Evolutionary conservation across 495 filamentous ascomycete genomes (phyloP), one percentile per base, ranked within the genome.

Genomic region (Hypoxylon trugodes): DNA sequence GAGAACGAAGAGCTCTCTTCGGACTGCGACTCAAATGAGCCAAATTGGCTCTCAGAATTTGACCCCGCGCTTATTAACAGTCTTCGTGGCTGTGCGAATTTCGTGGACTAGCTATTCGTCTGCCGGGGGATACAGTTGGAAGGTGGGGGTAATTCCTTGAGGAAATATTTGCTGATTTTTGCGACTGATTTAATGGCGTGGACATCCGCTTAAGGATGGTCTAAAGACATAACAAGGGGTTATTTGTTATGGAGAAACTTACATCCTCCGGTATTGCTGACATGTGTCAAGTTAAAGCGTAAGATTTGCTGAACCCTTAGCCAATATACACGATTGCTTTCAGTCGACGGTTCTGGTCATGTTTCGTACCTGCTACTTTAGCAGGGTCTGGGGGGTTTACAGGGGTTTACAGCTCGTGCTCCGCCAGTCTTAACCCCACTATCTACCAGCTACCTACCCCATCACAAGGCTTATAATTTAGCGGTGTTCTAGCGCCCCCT

Each of bases 81-180:
- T 33, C 76, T 81, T 37, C 76, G 81, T 54, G 80, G 78, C 6
- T 74, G 67, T 62, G 80, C 83, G 18, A 80, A 80, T 7, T 84
- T 85, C 69, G 73, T 85, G 45, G 70, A 68, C 41, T 70, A 33
- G 19, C 35, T 12, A 10, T 28, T 15, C 46, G 33, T 5, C 22
- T 9, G 18, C 6, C 15, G 28, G 33, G 40, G 21, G 26, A 21
- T 3, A 7, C 19, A 33, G 36, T 8, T 16, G 15, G 22, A 19
- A 12, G 9, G 18, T 28, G 33, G 16, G 21, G 16, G 16, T 18
- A 30, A 26, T 25, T n/a, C 10, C 28, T 18, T 35, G 1, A 10
- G 35, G 7, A 28, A 36, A 15, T 59, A 18, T 18, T 28, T 52
- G 48, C 48, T 37, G 5, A 6, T 28, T 19, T n/a, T n/a, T n/a